phyloP scores from a whole-genome alignment of 441 rosid species.

The Caryocar brasiliense region DNA sequence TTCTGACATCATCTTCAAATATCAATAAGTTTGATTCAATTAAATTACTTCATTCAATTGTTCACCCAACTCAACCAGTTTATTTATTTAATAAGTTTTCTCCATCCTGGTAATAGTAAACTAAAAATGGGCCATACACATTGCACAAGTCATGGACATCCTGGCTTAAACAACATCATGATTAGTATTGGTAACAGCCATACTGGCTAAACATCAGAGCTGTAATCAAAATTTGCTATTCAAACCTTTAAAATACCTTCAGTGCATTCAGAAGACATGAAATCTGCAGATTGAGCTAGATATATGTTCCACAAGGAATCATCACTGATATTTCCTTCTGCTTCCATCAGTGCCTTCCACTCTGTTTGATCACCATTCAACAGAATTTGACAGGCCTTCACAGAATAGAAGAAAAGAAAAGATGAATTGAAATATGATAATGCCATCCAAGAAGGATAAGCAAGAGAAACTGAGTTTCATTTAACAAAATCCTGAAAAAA shows the following conservation, averaged over 20 bases:
- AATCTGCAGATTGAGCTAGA: slow-evolving; percentile 52
- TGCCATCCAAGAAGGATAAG: slow-evolving; percentile 1
- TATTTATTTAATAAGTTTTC: no score
- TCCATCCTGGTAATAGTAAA: no score
- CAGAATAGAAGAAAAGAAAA: not conserved
- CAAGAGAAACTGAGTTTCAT: not conserved
- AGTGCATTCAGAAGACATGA: slow-evolving; percentile 34
- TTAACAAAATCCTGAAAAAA: no score
- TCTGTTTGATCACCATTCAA: slow-evolving; percentile 45
- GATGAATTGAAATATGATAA: slow-evolving; percentile 5
- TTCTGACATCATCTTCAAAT: no score
- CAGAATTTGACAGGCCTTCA: slow-evolving; percentile 71
- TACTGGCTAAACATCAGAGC: no score
- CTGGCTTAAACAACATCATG: no score
- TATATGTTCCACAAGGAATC: slow-evolving; percentile 42
- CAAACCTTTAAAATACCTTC: slow-evolving; percentile 43
- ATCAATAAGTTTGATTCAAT: no score
- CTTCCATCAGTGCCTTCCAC: slow-evolving; percentile 47
- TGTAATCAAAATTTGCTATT: slow-evolving; percentile 6
- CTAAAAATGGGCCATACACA: no score
- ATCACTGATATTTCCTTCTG: slow-evolving; percentile 40
- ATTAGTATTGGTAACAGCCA: no score
- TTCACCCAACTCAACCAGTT: no score
- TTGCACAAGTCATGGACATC: no score
- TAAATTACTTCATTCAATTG: no score